Conservation (phyloP, 495 filamentous ascomycete species). For the Aspergillus steynii region DNA sequence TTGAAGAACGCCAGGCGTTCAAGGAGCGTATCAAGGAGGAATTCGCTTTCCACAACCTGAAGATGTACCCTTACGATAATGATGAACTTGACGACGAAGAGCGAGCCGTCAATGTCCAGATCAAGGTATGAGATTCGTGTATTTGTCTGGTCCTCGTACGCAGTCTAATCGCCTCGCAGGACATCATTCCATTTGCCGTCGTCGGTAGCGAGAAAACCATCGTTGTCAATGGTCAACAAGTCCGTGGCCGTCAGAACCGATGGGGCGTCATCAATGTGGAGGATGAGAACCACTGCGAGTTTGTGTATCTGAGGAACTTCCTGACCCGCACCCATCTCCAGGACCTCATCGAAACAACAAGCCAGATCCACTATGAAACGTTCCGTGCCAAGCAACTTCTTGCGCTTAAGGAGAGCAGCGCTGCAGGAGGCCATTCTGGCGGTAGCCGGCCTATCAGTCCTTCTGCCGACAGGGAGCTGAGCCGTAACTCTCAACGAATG, state of each 20-base stretch:
- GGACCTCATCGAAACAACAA: constrained; percentile 99
- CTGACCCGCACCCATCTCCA: constrained; percentile 93
- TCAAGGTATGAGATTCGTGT: constrained; percentile 69
- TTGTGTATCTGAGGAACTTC: constrained; percentile 97
- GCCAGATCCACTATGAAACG: constrained; percentile 99
- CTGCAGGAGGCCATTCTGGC: constrained; percentile 66
- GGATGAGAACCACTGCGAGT: constrained; percentile 99
- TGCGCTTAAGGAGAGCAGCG: constrained; percentile 96
- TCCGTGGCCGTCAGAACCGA: constrained; percentile 96
- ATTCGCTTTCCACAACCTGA: constrained; percentile 98
- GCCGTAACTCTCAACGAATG: constrained; percentile 92
- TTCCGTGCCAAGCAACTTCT: constrained; percentile 99
- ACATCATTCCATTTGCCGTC: constrained; percentile 95
- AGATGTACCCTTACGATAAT: constrained; percentile 99
- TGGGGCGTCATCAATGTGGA: constrained; percentile 99
- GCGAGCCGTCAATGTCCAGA: constrained; percentile 86
- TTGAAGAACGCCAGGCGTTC: constrained; percentile 94
- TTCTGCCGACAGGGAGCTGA: constrained; percentile 89
- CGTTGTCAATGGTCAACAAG: constrained; percentile 95
- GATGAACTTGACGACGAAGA: constrained; percentile 98
- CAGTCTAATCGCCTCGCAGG: constrained; percentile 51
- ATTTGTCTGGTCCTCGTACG: background rate
- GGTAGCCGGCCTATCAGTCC: constrained; percentile 94
- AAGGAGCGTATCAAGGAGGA: constrained; percentile 99
- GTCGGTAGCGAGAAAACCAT: constrained; percentile 98